Evolutionary conservation across 768 basidiomycete species (phyloP), one percentile per base, ranked within the genome.

Genomic region (Trametes gibbosa): DNA sequence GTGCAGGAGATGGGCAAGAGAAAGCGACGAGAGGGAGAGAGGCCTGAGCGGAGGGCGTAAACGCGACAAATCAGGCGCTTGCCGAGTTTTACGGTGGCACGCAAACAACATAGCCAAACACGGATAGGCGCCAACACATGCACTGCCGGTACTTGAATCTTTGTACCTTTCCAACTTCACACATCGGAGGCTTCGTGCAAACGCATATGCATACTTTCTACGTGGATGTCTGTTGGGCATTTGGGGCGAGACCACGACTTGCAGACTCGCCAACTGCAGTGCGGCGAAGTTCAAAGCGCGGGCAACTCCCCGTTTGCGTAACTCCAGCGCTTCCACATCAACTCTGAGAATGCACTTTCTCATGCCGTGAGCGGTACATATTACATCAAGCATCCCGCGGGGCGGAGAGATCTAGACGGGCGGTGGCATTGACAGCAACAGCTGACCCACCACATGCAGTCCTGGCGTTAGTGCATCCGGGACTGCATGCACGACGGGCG

Each of bases 81-180:
- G 57, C 51, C 63, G 61, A 55, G 58, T 68, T 68, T 68, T 67
- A 58, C 63, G 48, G 64, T 63, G 60, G 65, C 61, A 53, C 42
- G 29, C 29, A 37, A 53, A 56, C 63, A 70, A 70, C 63, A 70
- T 45, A 50, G 40, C 50, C 69, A 70, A 70, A 70, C 59, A 70
- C 54, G 63, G 47, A 34, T 55, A 63, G 52, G 23, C 58, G 62
- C 62, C 52, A 32, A 8, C 35, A 25, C 17, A n/a, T 13, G 23
- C 16, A 40, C 21, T n/a, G 5, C 40, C 40, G 40, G 5, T n/a
- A 41, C 12, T 17, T 7, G 42, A 19, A 17, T 43, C 42, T n/a
- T n/a, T n/a, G n/a, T n/a, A n/a, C n/a, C n/a, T n/a, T n/a, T n/a
- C n/a, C n/a, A n/a, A n/a, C n/a, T n/a, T n/a, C n/a, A n/a, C n/a